A percentile compares a stretch with the other conserved stretches of the same genome.
Evolutionary conservation across 495 filamentous ascomycete genomes (phyloP).

Genomic region (Geoglossum glabrum): DNA sequence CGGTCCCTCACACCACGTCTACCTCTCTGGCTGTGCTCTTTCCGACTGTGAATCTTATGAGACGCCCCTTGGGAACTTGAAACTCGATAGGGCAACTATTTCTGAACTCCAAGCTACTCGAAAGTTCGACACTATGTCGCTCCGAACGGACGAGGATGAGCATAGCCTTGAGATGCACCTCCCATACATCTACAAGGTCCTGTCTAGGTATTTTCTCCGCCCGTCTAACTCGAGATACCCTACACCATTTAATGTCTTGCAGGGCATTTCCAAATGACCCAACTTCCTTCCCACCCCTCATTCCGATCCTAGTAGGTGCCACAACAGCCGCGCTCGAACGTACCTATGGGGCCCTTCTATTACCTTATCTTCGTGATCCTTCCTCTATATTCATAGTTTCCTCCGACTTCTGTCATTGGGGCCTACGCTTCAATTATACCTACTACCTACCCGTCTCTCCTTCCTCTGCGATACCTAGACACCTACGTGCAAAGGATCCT

Average conservation of each 20-base stretch:
- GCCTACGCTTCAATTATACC: slow-evolving; percentile 66
- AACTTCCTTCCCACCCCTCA: slow-evolving; percentile 44
- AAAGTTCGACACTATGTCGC: slow-evolving; percentile 56
- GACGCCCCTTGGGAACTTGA: slow-evolving; percentile 69
- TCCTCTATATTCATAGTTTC: slow-evolving; percentile 68
- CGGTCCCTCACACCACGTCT: slow-evolving; percentile 80
- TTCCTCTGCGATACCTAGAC: slow-evolving; percentile 11
- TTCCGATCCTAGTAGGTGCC: slow-evolving; percentile 79
- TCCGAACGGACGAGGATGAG: slow-evolving; percentile 56
- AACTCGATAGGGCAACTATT: slow-evolving; percentile 49
- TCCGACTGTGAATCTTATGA: slow-evolving; percentile 55
- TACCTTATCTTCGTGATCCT: slow-evolving; percentile 58
- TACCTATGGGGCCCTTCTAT: slow-evolving; percentile 47
- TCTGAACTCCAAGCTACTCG: slow-evolving; percentile 38
- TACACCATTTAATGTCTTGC: not conserved
- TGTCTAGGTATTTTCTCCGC: slow-evolving; percentile 28
- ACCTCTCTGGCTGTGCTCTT: slow-evolving; percentile 57
- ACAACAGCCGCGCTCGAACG: slow-evolving; percentile 45
- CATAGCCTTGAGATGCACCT: slow-evolving; percentile 96
- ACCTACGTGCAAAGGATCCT: slow-evolving; percentile 15
- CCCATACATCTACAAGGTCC: slow-evolving; percentile 77
- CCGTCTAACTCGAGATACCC: slow-evolving; percentile 1
- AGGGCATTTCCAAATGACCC: slow-evolving; percentile 7
- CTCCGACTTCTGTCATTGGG: slow-evolving; percentile 98
- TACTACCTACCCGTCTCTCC: slow-evolving; percentile 39